Percentiles rank a stretch among this genome's conserved stretches.
Evolutionary conservation across 371 early-diverging fungal genomes (phyloP).

Genomic region (Saksenaea oblongispora): DNA sequence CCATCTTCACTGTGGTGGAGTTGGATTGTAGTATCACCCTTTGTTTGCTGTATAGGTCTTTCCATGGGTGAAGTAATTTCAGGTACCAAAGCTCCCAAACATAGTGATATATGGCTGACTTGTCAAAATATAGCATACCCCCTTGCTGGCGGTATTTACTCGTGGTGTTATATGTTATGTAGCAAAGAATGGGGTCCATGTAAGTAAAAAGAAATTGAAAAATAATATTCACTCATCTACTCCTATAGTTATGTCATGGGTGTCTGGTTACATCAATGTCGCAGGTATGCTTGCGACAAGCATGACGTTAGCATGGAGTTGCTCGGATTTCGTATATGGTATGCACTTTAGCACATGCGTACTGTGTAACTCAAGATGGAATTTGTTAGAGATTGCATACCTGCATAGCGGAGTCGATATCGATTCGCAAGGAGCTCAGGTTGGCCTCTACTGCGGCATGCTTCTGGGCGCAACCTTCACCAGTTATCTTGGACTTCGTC

Average conservation of each 20-base stretch:
- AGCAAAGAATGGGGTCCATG: conserved; percentile 40
- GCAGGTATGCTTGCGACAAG: conserved; percentile 27
- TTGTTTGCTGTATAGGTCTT: conserved; percentile 38
- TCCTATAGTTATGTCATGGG: conserved; percentile 40
- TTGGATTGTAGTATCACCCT: conserved; percentile 33
- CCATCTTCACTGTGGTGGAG: conserved; percentile 43
- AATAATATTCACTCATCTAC: background rate
- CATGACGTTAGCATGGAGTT: conserved; percentile 36
- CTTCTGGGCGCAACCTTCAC: conserved; percentile 20
- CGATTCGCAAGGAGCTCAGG: conserved; percentile 28
- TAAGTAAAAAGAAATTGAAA: conserved; percentile 13
- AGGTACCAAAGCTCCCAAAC: background rate
- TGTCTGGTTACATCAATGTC: conserved; percentile 33
- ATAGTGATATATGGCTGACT: background rate
- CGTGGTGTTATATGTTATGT: conserved; percentile 35
- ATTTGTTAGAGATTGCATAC: conserved; percentile 18
- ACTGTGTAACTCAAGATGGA: background rate
- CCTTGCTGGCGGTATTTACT: conserved; percentile 31
- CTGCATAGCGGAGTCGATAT: conserved; percentile 16
- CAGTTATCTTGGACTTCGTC: conserved; percentile 32
- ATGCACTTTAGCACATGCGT: background rate
- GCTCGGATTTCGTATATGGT: conserved; percentile 31
- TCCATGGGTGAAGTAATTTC: conserved; percentile 42
- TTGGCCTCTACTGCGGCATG: conserved; percentile 33
- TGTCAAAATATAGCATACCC: conserved; percentile 14